A percentile compares a stretch with the other conserved stretches of the same genome.
Conservation (phyloP, 2,329 filamentous ascomycete genomes). For the Aureobasidium lini region DNA sequence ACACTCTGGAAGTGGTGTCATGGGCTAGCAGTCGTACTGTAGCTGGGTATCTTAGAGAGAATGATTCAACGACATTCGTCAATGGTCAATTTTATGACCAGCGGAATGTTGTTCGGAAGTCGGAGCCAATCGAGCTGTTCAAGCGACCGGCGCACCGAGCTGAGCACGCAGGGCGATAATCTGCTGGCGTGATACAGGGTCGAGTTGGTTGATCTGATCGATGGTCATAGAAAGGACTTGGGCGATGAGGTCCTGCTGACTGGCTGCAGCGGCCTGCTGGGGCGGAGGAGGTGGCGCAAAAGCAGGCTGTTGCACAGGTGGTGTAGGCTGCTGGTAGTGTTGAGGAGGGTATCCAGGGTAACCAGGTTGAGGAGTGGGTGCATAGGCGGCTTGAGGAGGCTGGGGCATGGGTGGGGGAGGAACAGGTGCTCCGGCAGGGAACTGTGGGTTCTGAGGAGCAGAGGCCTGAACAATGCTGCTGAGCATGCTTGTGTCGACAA, state of each 20-base stretch:
- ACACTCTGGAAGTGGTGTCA: neutral
- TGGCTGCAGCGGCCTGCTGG: slow-evolving; percentile 33
- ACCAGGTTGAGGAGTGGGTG: slow-evolving; percentile 24
- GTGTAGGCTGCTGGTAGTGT: slow-evolving; percentile 33
- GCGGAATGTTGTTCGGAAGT: neutral
- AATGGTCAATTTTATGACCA: too few relatives aligned
- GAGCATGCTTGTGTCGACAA: slow-evolving; percentile 79
- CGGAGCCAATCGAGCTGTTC: neutral
- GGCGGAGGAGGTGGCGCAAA: slow-evolving; percentile 37
- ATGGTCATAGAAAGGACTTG: slow-evolving; percentile 76
- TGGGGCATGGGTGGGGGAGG: slow-evolving; percentile 18
- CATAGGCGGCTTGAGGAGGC: slow-evolving; percentile 24
- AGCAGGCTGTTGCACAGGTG: slow-evolving; percentile 33
- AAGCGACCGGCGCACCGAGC: slow-evolving; percentile 32
- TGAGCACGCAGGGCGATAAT: slow-evolving; percentile 68
- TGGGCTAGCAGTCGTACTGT: neutral
- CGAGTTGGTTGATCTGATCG: slow-evolving; percentile 67
- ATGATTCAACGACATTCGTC: neutral
- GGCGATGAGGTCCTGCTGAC: slow-evolving; percentile 67
- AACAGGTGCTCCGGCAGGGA: slow-evolving; percentile 19
- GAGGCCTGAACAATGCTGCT: slow-evolving; percentile 65
- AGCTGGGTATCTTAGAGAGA: neutral
- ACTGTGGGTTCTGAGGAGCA: slow-evolving; percentile 27
- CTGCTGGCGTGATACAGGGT: slow-evolving; percentile 48
- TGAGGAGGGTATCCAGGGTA: slow-evolving; percentile 29